Evolutionary conservation across 192 early-diverging fungal genomes (phyloP).

Genomic region (Backusella macrospora): DNA sequence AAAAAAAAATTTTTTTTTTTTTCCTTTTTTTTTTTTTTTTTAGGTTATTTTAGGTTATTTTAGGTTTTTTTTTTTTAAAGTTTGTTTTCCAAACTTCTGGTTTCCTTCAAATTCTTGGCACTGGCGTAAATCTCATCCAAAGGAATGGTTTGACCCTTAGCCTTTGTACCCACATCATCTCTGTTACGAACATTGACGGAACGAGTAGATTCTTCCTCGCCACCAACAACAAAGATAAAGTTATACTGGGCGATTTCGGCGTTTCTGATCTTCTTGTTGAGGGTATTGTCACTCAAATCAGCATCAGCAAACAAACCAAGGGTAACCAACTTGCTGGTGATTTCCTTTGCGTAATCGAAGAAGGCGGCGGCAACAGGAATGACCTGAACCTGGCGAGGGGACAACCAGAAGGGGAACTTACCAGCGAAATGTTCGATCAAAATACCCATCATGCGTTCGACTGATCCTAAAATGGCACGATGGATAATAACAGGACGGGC

Average conservation of each 20-base stretch:
- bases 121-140: conserved; percentile 71
- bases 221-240: conserved; percentile 95
- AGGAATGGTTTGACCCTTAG: conserved; percentile 78
- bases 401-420: conserved; percentile 98
- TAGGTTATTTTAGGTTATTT: neutral
- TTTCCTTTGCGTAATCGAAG: conserved; percentile 81
- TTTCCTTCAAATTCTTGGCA: conserved; percentile 71
- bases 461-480: conserved; percentile 94
- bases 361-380: conserved; percentile 84
- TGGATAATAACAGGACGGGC: conserved; percentile 96
- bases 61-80: conserved; percentile 43
- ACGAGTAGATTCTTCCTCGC: conserved; percentile 71
- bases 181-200: conserved; percentile 92
- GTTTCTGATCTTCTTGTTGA: conserved; percentile 98
- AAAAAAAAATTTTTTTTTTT: neutral
- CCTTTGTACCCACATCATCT: conserved; percentile 81
- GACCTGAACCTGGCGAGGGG: conserved; percentile 90
- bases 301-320: conserved; percentile 85
- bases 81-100: conserved; percentile 59
- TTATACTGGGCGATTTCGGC: conserved; percentile 93
- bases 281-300: conserved; percentile 82
- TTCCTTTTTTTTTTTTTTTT: neutral
- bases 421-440: conserved; percentile 95
- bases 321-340: conserved; percentile 67
- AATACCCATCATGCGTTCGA: conserved; percentile 96